Conservation (phyloP, 192 early-diverging fungal species). For the Entomortierella beljakovae region DNA sequence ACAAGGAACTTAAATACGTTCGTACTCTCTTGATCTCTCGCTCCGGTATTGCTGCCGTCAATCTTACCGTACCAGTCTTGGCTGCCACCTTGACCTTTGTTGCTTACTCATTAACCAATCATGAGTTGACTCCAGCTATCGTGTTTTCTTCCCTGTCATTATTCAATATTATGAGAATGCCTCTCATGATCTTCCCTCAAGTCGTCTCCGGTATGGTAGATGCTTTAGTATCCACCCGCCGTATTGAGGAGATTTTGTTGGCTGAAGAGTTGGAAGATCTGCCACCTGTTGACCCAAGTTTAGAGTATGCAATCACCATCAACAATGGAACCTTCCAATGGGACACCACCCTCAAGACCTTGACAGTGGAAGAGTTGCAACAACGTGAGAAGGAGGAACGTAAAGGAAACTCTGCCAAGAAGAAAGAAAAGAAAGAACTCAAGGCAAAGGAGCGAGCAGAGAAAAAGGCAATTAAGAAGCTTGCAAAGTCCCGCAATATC, state of each 20-base stretch:
- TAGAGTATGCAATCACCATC: conserved; percentile 65
- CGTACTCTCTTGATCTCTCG: conserved; percentile 48
- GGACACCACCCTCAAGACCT: conserved; percentile 61
- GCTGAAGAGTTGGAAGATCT: conserved; percentile 71
- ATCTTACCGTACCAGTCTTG: conserved; percentile 52
- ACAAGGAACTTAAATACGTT: conserved; percentile 52
- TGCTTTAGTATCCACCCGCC: conserved; percentile 83
- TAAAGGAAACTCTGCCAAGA: conserved; percentile 48
- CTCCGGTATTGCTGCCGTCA: conserved; percentile 56
- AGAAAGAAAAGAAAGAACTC: conserved; percentile 51
- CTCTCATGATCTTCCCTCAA: conserved; percentile 84
- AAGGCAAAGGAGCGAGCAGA: conserved; percentile 40
- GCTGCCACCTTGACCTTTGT: conserved; percentile 66
- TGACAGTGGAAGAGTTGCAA: conserved; percentile 56
- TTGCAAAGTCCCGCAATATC: conserved; percentile 40
- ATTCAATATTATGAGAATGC: conserved; percentile 96
- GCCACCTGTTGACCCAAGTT: conserved; percentile 52
- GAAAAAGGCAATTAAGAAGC: conserved; percentile 40
- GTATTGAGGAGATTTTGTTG: conserved; percentile 83
- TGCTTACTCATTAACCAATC: conserved; percentile 57
- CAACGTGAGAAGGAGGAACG: conserved; percentile 44
- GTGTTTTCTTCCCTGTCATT: conserved; percentile 91
- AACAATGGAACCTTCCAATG: conserved; percentile 74
- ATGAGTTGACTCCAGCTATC: conserved; percentile 71
- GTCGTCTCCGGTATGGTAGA: conserved; percentile 85